Evolutionary conservation across 805 yeast genomes (phyloP).

Genomic region (Teunomyces kruisii): DNA sequence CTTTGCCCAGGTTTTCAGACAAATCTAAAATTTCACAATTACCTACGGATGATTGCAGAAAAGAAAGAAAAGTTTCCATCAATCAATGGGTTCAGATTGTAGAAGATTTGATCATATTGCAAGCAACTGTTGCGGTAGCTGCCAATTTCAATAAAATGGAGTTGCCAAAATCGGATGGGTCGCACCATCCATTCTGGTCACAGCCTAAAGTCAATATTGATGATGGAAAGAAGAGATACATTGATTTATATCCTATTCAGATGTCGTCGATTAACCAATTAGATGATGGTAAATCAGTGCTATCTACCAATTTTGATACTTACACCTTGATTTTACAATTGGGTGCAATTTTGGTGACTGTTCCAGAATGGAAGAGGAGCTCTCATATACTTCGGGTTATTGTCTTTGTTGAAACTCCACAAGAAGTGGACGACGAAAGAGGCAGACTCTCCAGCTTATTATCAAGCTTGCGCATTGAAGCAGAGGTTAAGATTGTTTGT

Average conservation of each 20-base stretch:
- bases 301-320: conserved; percentile 92
- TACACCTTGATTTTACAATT: conserved; percentile 90
- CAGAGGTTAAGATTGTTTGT: conserved; percentile 73
- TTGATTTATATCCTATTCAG: conserved; percentile 94
- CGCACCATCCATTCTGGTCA: conserved; percentile 12
- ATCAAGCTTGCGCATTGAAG: conserved; percentile 78
- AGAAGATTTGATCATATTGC: conserved; percentile 86
- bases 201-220: conserved; percentile 15
- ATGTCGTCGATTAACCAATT: conserved; percentile 83
- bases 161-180: conserved; percentile 53
- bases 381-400: conserved; percentile 72
- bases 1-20: conserved; percentile 4
- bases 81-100: conserved; percentile 89
- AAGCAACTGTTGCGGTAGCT: conserved; percentile 91
- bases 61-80: conserved; percentile 66
- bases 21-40: conserved; percentile 30
- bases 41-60: conserved; percentile 79
- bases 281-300: conserved; percentile 62
- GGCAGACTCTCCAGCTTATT: conserved; percentile 61
- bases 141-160: conserved; percentile 72
- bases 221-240: conserved; percentile 46
- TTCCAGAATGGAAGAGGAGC: conserved; percentile 84
- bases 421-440: conserved; percentile 71
- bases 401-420: conserved; percentile 79
- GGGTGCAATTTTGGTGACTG: conserved; percentile 91